phyloP scores from a whole-genome alignment of 2,329 filamentous ascomycete genomes.

The Penicillium italicum region DNA sequence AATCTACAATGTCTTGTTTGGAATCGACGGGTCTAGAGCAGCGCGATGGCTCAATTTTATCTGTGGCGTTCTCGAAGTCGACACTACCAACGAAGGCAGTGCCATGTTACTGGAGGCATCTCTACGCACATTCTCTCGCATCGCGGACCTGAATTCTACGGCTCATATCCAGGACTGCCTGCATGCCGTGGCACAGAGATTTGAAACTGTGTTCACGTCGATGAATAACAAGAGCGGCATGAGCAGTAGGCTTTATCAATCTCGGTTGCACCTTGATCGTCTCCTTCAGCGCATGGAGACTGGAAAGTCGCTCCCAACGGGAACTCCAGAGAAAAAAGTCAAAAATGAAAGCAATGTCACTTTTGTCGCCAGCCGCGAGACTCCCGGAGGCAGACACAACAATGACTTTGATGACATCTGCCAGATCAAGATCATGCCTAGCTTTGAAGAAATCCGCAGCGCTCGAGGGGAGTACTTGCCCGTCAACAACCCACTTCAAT shows the following conservation, averaged over 20 bases:
- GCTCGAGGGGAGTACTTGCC: conserved; percentile 34
- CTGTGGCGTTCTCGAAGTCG: conserved; percentile 19
- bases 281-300: conserved; percentile 23
- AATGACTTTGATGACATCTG: conserved; percentile 37
- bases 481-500: conserved; percentile 28
- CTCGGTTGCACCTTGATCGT: conserved; percentile 15
- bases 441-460: conserved; percentile 32
- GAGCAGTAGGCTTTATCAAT: conserved; percentile 11
- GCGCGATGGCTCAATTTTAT: conserved; percentile 35
- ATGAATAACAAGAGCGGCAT: conserved; percentile 7
- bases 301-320: conserved; percentile 12
- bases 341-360: not conserved
- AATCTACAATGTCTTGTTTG: conserved; percentile 47
- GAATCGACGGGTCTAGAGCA: conserved; percentile 38
- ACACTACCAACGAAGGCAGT: not conserved
- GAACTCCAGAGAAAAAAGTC: not conserved
- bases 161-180: conserved; percentile 32
- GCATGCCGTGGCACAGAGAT: conserved; percentile 14
- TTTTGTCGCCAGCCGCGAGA: conserved; percentile 14
- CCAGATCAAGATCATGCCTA: conserved; percentile 37
- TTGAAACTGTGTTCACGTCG: conserved; percentile 15
- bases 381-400: conserved; percentile 34
- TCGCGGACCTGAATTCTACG: conserved; percentile 40
- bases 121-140: conserved; percentile 25
- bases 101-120: conserved; percentile 18